These are phyloP conservation scores for Leishmania gerbilli DNA, from an alignment of 208 protist species.

Conservation along the genomic window DNA sequence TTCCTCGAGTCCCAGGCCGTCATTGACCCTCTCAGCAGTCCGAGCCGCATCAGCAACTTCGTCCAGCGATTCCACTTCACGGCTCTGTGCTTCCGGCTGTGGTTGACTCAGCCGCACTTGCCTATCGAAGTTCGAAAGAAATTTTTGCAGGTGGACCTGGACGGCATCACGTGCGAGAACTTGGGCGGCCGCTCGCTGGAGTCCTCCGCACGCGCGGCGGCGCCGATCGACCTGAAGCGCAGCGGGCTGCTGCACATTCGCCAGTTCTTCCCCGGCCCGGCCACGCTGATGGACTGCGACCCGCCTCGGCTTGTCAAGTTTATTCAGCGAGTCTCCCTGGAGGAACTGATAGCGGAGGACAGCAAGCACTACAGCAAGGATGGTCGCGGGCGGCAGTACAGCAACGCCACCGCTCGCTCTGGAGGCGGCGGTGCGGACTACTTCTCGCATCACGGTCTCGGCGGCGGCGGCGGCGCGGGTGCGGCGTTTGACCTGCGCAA, in stretches of 20 bases:
- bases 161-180: constrained; percentile 60
- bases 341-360: constrained; percentile 75
- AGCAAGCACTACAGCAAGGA: constrained; percentile 30
- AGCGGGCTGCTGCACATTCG: constrained; percentile 90
- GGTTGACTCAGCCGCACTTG: constrained; percentile 83
- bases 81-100: constrained; percentile 69
- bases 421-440: constrained; percentile 19
- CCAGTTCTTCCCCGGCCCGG: constrained; percentile 87
- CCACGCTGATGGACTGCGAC: constrained; percentile 86
- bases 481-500: constrained; percentile 61
- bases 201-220: constrained; percentile 48
- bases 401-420: neutral
- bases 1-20: constrained; percentile 74
- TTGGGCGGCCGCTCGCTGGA: constrained; percentile 51
- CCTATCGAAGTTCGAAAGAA: constrained; percentile 87
- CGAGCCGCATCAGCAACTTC: constrained; percentile 46
- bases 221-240: constrained; percentile 87
- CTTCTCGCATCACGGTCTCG: constrained; percentile 20
- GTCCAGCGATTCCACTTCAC: constrained; percentile 86
- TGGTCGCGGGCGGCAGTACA: constrained; percentile 7
- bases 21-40: constrained; percentile 71
- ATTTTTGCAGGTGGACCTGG: constrained; percentile 78
- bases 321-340: constrained; percentile 80
- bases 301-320: constrained; percentile 84
- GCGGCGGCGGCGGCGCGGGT: constrained; percentile 22